Evolutionary conservation across 192 early-diverging fungal species (phyloP).

Genomic region (Coemansia sp.): DNA sequence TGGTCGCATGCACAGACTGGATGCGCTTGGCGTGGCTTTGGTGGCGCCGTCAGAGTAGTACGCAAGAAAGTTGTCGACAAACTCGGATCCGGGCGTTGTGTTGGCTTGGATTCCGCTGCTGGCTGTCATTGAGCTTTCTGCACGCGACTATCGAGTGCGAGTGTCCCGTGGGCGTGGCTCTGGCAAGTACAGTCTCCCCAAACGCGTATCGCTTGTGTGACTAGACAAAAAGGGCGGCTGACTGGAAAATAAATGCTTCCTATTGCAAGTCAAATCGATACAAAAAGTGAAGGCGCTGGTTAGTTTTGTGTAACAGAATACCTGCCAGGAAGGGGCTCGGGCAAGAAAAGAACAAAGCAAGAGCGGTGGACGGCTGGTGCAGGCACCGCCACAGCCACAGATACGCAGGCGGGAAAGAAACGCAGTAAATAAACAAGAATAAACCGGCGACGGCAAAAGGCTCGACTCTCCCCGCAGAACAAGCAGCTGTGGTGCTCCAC

Average conservation of each 20-base stretch:
- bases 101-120: slow-evolving; percentile 15
- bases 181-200: not conserved
- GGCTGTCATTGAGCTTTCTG: slow-evolving; percentile 23
- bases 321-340: not conserved
- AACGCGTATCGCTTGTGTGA: not conserved
- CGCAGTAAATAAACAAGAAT: not conserved
- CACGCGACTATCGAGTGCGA: not conserved
- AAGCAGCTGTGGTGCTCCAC: not conserved
- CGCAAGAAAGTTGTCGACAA: slow-evolving; percentile 39
- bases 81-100: slow-evolving; percentile 25
- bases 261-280: not conserved
- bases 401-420: slow-evolving; percentile 4
- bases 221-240: not conserved
- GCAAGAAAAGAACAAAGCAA: not conserved
- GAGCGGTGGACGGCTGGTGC: not conserved
- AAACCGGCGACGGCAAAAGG: not conserved
- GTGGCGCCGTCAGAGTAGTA: slow-evolving; percentile 32
- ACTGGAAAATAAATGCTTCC: not conserved
- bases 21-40: slow-evolving; percentile 13
- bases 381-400: not conserved
- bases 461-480: not conserved
- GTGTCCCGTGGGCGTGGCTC: not conserved
- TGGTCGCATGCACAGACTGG: slow-evolving; percentile 24
- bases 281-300: not conserved
- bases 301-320: not conserved